Evolutionary conservation across 768 basidiomycete genomes (phyloP).

Genomic region (Kockovaella imperatae): DNA sequence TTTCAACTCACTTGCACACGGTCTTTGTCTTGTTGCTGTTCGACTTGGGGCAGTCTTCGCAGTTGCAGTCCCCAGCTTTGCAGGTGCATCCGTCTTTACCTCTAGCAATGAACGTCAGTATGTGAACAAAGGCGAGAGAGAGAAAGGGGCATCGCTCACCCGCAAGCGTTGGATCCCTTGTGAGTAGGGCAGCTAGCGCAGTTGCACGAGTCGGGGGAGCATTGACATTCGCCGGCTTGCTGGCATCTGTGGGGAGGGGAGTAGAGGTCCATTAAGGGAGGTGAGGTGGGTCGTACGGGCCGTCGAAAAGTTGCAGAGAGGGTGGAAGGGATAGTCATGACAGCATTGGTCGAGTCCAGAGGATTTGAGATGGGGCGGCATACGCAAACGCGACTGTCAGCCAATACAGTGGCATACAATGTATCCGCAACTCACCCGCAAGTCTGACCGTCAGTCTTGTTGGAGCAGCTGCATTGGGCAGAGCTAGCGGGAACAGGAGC

Average conservation of each 20-base stretch:
- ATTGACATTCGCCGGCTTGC: conserved; percentile 16
- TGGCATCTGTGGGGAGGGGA: conserved; percentile 17
- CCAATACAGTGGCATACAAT: background rate
- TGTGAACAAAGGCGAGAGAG: background rate
- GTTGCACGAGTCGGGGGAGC: conserved; percentile 19
- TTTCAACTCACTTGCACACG: background rate
- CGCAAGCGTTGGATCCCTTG: conserved; percentile 4
- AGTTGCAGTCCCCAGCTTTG: conserved; percentile 14
- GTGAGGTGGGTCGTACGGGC: background rate
- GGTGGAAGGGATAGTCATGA: no score
- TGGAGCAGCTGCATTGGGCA: conserved; percentile 20
- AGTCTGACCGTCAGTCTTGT: conserved; percentile 12
- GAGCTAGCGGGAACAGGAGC: conserved; percentile 19
- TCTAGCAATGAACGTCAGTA: background rate
- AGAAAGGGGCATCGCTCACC: conserved; percentile 1
- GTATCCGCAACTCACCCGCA: conserved; percentile 24
- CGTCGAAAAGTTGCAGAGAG: background rate
- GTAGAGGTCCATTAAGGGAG: background rate
- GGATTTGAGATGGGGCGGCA: background rate
- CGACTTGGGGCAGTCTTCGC: conserved; percentile 17
- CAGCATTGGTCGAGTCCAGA: background rate
- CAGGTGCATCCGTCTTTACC: conserved; percentile 16
- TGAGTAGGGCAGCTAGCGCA: conserved; percentile 14
- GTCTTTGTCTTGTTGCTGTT: conserved; percentile 9
- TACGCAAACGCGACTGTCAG: background rate